These are phyloP conservation scores for Pseudopyricularia cyperi DNA, from an alignment of 2,329 filamentous ascomycete genomes.

Conservation along the genomic window DNA sequence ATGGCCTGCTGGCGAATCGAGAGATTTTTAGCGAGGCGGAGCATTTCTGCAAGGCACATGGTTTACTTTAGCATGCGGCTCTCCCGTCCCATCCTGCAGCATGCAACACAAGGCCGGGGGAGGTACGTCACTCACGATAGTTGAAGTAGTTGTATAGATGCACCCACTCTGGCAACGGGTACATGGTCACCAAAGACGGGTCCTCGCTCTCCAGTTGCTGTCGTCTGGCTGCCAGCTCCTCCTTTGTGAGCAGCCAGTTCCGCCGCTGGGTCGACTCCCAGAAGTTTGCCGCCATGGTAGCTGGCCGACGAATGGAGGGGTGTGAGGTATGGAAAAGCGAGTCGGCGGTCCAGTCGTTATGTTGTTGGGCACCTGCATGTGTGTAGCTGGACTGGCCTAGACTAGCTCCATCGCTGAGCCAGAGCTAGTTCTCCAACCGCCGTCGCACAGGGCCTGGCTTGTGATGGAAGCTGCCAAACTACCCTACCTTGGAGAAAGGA, in stretches of 20 bases:
- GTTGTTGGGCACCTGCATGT: neutral
- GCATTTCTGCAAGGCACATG: conserved; percentile 45
- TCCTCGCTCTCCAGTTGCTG: conserved; percentile 68
- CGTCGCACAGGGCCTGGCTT: neutral
- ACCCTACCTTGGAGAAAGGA: neutral
- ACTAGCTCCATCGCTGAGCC: neutral
- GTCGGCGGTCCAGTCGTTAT: neutral
- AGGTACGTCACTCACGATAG: conserved; percentile 58
- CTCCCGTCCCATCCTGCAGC: too few species aligned
- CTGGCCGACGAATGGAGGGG: too few species aligned
- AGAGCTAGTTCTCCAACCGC: neutral
- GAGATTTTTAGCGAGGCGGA: conserved; percentile 72
- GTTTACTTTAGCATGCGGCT: neutral
- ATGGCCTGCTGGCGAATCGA: conserved; percentile 80
- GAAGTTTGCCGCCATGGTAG: conserved; percentile 79
- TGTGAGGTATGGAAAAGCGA: neutral
- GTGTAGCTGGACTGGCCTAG: neutral
- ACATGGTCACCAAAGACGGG: conserved; percentile 60
- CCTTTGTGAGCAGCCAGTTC: conserved; percentile 81
- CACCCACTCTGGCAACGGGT: conserved; percentile 67
- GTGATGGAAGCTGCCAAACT: neutral
- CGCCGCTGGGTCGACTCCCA: conserved; percentile 89
- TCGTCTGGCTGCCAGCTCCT: conserved; percentile 63
- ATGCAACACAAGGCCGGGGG: neutral
- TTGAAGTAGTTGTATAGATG: conserved; percentile 88